phyloP scores from a whole-genome alignment of 2,329 filamentous ascomycete species.

The Penicillium palitans region DNA sequence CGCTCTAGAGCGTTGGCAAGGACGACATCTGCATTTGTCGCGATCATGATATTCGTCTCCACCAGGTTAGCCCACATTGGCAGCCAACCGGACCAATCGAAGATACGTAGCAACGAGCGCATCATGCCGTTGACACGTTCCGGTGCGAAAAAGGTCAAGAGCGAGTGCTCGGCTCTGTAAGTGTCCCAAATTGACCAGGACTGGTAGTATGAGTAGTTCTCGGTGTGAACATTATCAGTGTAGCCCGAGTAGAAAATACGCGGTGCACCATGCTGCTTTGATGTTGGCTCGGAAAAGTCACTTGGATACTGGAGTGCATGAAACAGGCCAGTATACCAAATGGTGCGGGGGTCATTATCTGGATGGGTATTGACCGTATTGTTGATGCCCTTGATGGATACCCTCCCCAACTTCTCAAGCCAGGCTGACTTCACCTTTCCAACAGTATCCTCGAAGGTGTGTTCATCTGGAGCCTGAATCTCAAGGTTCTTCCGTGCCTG shows the following conservation, averaged over 20 bases:
- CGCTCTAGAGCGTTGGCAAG: slow-evolving; percentile 50
- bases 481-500: slow-evolving; percentile 50
- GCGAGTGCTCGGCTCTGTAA: slow-evolving; percentile 50
- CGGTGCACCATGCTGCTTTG: slow-evolving; percentile 6
- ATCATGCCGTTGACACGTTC: slow-evolving; percentile 52
- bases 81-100: slow-evolving; percentile 49
- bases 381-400: slow-evolving; percentile 48
- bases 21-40: slow-evolving; percentile 51
- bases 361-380: slow-evolving; percentile 41
- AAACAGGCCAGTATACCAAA: slow-evolving; percentile 51
- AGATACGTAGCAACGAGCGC: slow-evolving; percentile 48
- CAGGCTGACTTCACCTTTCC: slow-evolving; percentile 45
- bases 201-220: slow-evolving; percentile 51
- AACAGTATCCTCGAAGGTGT: slow-evolving; percentile 43
- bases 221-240: slow-evolving; percentile 46
- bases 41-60: slow-evolving; percentile 55
- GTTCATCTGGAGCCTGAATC: slow-evolving; percentile 42
- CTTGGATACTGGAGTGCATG: slow-evolving; percentile 52
- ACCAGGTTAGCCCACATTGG: slow-evolving; percentile 54
- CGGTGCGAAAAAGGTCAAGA: slow-evolving; percentile 49
- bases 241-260: slow-evolving; percentile 51
- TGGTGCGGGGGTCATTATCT: slow-evolving; percentile 46
- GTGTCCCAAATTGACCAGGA: slow-evolving; percentile 56
- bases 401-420: slow-evolving; percentile 48
- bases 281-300: slow-evolving; percentile 50